Evolutionary conservation across 148 eudicot genomes (phyloP), one percentile per base, ranked within the genome.

Genomic region (Camellia granthamiana): DNA sequence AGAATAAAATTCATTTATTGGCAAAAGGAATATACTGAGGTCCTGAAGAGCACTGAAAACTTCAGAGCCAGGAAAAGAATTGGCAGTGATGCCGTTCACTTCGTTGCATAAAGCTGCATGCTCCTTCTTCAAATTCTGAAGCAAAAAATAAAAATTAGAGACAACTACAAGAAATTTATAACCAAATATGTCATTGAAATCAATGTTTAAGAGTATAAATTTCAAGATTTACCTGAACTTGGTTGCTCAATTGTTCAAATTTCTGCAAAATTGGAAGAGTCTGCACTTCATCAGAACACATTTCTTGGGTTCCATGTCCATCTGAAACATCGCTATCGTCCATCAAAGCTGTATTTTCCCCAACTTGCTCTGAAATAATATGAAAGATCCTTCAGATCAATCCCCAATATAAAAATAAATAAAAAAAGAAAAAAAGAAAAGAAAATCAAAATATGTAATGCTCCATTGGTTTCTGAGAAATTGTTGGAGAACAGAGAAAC

Each of bases 51-150:
- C 92, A 70, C 75, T 77, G 13, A 89, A 78, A 88, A 88, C 87
- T 82, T 93, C 93, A 54, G 87, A 84, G n/a, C 97, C 92, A 69
- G 91, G 87, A 89, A 92, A 90, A 61, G 87, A 81, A 77, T 89
- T 89, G 23, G 80, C 78, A 74, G 86, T 88, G 68, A 91, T 65
- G 79, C 83, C 89, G 85, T 92, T 93, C 67, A 95, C 95, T 76
- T 93, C 97, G 70, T 77, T 77, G 49, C 90, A 88, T 15, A 95
- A 84, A 21, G 63, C 63, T 62, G 78, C 47, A 69, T 95, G 94
- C 62, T 95, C 94, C 80, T 93, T 92, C 89, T 87, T 92, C 81
- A 95, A 87, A 76, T 61, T 77, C 99, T 95, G 90, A n/a, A 81
- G 69, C 38, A 78, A 44, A 60, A n/a, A 12, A 4, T 0, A 10